phyloP scores from a whole-genome alignment of 78 protist species.

The Dictyostelium firmibasis region DNA sequence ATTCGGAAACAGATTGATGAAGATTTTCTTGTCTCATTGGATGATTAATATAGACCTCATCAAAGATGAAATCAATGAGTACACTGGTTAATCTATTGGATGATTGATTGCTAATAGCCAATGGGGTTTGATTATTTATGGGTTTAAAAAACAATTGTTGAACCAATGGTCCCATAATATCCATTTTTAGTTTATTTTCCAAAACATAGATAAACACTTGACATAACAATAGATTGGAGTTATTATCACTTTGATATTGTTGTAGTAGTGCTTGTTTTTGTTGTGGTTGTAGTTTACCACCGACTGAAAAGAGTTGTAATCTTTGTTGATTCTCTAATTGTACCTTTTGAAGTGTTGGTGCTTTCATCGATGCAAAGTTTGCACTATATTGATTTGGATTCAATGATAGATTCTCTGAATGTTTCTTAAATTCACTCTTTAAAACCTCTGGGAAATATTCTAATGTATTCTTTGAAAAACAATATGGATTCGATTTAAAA shows the following conservation, averaged over 20 bases:
- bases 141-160: neutral
- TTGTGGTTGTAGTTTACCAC: neutral
- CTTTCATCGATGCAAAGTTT: neutral
- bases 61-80: constrained; percentile 14
- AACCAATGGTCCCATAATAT: neutral
- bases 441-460: constrained; percentile 34
- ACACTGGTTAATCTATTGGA: neutral
- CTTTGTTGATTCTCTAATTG: constrained; percentile 1
- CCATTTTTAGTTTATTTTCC: neutral
- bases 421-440: neutral
- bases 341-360: constrained; percentile 25
- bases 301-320: neutral
- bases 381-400: neutral
- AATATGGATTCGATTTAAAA: neutral
- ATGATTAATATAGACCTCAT: neutral
- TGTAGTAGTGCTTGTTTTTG: neutral
- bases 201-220: neutral
- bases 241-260: neutral
- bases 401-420: neutral
- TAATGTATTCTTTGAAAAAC: neutral
- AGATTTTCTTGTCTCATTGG: neutral
- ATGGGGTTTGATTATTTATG: neutral
- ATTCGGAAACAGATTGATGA: neutral
- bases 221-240: neutral
- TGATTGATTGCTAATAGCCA: neutral